phyloP scores from a whole-genome alignment of 225 moss, liverwort and hornwort species.

The Thuidium tamariscinum region DNA sequence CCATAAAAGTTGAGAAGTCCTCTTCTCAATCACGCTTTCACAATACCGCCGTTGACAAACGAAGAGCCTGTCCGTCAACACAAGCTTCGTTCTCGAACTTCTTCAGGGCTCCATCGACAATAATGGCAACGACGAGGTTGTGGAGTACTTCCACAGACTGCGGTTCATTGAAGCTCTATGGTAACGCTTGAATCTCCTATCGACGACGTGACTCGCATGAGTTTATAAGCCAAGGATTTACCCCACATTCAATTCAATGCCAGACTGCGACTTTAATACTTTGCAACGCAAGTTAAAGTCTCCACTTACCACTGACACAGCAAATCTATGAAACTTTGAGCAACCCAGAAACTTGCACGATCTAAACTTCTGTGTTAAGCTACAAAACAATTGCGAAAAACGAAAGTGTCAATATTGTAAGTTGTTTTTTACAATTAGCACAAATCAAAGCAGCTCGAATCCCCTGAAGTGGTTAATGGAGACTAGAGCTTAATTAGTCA shows the following conservation, averaged over 20 bases:
- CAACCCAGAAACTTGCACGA: neutral
- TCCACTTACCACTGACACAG: neutral
- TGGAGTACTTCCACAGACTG: neutral
- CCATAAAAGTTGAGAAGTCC: neutral
- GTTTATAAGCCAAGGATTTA: neutral
- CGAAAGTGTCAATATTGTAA: neutral
- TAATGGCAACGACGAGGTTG: neutral
- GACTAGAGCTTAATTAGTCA: no score
- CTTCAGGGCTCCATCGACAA: neutral
- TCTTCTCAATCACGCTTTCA: neutral
- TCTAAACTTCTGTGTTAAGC: no score
- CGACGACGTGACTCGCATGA: neutral
- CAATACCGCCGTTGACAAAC: neutral
- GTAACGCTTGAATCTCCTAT: neutral
- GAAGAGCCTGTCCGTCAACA: neutral
- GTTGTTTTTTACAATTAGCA: neutral
- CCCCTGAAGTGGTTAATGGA: neutral
- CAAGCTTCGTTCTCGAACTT: neutral
- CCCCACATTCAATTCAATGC: neutral
- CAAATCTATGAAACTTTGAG: neutral
- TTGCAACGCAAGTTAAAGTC: neutral
- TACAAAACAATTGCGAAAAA: neutral
- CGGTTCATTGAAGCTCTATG: neutral
- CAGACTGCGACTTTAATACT: neutral
- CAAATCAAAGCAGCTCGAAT: neutral